Evolutionary conservation across 1,284 basidiomycete species (phyloP), one percentile per base, ranked within the genome.

Genomic region (Melampsora occidentalis): DNA sequence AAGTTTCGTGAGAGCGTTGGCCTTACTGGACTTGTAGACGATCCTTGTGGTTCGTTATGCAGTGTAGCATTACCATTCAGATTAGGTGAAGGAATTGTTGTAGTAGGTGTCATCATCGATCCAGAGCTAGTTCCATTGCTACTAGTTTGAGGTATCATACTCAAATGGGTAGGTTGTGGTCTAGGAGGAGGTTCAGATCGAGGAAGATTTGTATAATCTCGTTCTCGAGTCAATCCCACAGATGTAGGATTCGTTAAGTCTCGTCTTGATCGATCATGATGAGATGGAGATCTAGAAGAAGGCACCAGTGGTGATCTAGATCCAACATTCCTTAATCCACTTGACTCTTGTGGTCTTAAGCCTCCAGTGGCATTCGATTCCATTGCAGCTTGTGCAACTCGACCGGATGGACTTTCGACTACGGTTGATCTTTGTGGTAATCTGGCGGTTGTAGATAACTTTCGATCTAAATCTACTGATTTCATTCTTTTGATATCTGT

Each of bases 401-500:
- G 89, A 49, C 94, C 95, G 4, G 93, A 88, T n/a, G 96, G 96
- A 81, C 92, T 93, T 83, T 97, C 96, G 64, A 99, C 91, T 51
- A 99, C 90, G 3, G 93, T 98, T 22, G 95, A 97, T 61, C 94
- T 90, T 83, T 93, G 95, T 5, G 97, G 94, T 78, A 97, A 83
- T 65, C 91, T 89, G 18, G 95, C 93, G 14, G 93, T 94, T 69
- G 92, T 94, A 51, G 94, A 96, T 68, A 95, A 85, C 84, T 98
- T 98, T 77, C 97, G 90, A 84, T 97, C 94, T 25, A 99, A 87
- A 82, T 94, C 92, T 61, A 94, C 91, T 18, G 86, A 86, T 84
- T 94, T 97, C 88, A 97, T 91, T 46, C 92, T 89, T 88, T 96
- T 94, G 83, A 97, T 92, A 80, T 98, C 95, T 80, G 86, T 88